Percentiles rank a stretch among this genome's conserved stretches.
phyloP scores from a whole-genome alignment of 1,139 yeast species.

The Saccharomyces pastorianus region DNA sequence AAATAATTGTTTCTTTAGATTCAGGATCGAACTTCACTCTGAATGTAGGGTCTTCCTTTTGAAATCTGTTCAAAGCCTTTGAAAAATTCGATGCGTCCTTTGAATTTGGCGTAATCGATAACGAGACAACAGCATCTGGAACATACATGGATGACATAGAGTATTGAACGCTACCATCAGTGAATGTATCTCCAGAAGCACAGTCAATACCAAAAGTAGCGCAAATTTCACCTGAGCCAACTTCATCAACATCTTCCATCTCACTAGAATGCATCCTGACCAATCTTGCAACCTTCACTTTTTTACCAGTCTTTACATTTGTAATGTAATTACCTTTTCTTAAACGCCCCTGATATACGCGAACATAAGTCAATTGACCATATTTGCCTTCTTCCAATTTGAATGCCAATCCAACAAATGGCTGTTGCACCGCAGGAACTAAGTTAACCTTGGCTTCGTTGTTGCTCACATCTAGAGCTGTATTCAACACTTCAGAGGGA shows the following conservation, averaged over 20 bases:
- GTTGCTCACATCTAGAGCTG: slow-evolving; percentile 70
- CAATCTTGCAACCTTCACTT: slow-evolving; percentile 86
- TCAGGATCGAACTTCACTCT: slow-evolving; percentile 85
- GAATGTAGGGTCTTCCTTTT: slow-evolving; percentile 97
- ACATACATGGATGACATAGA: slow-evolving; percentile 97
- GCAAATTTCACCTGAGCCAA: slow-evolving; percentile 97
- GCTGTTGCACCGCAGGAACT: slow-evolving; percentile 63
- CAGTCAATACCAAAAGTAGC: slow-evolving; percentile 99
- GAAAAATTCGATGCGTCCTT: slow-evolving; percentile 86
- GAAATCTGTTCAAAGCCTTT: slow-evolving; percentile 94
- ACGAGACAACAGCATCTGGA: slow-evolving; percentile 95
- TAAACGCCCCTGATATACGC: slow-evolving; percentile 93
- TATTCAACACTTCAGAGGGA: slow-evolving; percentile 86
- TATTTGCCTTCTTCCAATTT: slow-evolving; percentile 96
- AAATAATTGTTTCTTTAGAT: slow-evolving; percentile 89
- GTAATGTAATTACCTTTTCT: slow-evolving; percentile 85
- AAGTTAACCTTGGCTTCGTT: slow-evolving; percentile 69
- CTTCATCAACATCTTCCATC: slow-evolving; percentile 95
- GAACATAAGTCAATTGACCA: slow-evolving; percentile 92
- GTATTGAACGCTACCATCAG: slow-evolving; percentile 68
- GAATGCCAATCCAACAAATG: slow-evolving; percentile 94
- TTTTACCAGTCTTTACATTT: slow-evolving; percentile 87
- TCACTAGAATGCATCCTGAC: slow-evolving; percentile 98
- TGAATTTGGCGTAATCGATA: slow-evolving; percentile 80
- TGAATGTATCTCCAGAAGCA: slow-evolving; percentile 97